Base-by-base conservation (phyloP, 768 basidiomycete genomes). In the Antrodiella citrinella region DNA sequence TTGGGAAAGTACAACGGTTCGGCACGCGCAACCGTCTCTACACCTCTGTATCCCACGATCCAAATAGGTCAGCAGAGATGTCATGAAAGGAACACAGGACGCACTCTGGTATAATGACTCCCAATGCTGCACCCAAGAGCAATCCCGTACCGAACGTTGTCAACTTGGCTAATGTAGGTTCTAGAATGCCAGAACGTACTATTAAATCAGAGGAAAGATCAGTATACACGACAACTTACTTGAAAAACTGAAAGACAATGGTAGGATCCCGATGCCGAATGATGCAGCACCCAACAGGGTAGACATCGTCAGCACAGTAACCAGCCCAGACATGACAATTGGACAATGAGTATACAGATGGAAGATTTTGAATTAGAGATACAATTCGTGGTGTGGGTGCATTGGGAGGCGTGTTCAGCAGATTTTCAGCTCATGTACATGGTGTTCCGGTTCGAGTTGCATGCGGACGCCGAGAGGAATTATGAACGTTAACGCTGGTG, bases 51-150 rank as follows among this genome's bases (percentile, higher is more conserved):
- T 19, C 4, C 26, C 21, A 19, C 7, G 13, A 18, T 5, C 4
- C 30, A 18, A 35, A n/a, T 10, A 11, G 20, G 30, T 48, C 48
- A 21, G 24, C 4, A 47, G 23, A n/a, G 41, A 35, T 7, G 15
- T 7, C 30, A 35, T 35, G 30, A 35, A 35, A n/a, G 24, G 45
- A 26, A 25, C 15, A 39, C 22, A 43, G 45, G 26, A 82, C 86
- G 64, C 67, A 93, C 87, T 96, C 94, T 30, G 95, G 94, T 47
- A 97, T 84, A 55, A 97, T 91, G 21, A 98, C 81, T 11, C 90
- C 90, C 54, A 97, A 68, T 0, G 91, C 91, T 2, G 94, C 86
- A 3, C 94, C 94, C 12, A 96, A 75, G 15, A 98, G 74, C 10
- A 97, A 69, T 10, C 94, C 94, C 42, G 86, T 86, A 10, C 90